A percentile compares a stretch with the other conserved stretches of the same genome.
Evolutionary conservation across 108 stramenopile genomes (phyloP).

Genomic region (Poteriospumella lacustris): DNA sequence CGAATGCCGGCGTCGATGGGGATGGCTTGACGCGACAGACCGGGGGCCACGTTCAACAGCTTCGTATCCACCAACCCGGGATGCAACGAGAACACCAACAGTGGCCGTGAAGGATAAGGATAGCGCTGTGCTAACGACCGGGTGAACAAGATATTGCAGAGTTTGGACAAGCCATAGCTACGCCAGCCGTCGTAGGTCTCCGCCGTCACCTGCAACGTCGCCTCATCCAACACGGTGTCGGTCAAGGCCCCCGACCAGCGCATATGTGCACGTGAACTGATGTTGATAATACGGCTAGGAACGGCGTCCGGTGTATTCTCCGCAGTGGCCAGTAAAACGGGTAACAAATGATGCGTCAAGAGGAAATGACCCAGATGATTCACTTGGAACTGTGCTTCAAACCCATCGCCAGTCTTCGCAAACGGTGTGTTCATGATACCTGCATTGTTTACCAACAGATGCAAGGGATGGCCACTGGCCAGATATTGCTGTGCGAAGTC

Average conservation of each 20-base stretch:
- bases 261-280: neutral
- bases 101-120: neutral
- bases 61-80: neutral
- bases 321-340: neutral
- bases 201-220: too few species aligned
- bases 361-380: conserved; percentile 28
- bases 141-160: conserved; percentile 14
- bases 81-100: neutral
- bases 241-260: neutral
- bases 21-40: neutral
- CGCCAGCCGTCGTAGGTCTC: neutral
- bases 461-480: neutral
- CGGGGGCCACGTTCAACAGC: neutral
- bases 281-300: neutral
- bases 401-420: neutral
- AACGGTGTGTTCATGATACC: conserved; percentile 3
- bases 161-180: conserved; percentile 16
- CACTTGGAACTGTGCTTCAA: conserved; percentile 9
- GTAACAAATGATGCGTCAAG: neutral
- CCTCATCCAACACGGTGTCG: neutral
- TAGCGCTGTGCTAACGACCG: neutral
- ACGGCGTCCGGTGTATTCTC: too few species aligned
- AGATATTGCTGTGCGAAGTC: neutral
- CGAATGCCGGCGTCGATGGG: neutral
- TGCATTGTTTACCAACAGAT: neutral